phyloP scores from a whole-genome alignment of 306 rosid genomes.

The Cercis canadensis region DNA sequence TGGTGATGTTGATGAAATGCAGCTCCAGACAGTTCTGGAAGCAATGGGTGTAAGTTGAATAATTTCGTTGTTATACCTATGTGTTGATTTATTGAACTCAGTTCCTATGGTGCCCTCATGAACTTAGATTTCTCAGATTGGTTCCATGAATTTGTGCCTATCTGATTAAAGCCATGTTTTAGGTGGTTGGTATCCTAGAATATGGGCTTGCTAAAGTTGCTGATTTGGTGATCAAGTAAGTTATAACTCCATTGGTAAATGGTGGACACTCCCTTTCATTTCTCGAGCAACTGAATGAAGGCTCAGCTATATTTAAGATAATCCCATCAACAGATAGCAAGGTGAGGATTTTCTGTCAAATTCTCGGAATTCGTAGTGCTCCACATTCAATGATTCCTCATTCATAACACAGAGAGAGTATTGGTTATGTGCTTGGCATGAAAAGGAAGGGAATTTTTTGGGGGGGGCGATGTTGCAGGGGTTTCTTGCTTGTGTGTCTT shows the following conservation, averaged over 20 bases:
- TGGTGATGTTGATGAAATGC: conserved; percentile 50
- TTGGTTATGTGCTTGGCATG: not conserved
- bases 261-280: conserved; percentile 56
- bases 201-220: conserved; percentile 92
- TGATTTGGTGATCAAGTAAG: conserved; percentile 80
- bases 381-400: not conserved
- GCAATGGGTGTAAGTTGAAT: conserved; percentile 82
- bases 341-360: conserved; percentile 45
- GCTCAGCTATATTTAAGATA: conserved; percentile 60
- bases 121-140: not conserved
- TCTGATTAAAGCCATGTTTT: conserved; percentile 23
- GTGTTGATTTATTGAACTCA: not conserved
- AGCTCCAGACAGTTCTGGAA: conserved; percentile 69
- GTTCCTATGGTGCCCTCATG: conserved; percentile 5
- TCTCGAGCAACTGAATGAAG: conserved; percentile 60
- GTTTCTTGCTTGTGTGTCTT: conserved; percentile 22
- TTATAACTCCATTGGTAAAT: conserved; percentile 62
- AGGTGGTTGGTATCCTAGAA: conserved; percentile 85
- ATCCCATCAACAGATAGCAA: conserved; percentile 56
- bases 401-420: not conserved
- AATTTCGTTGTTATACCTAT: conserved; percentile 22
- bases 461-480: no score
- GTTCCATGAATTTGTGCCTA: conserved; percentile 14
- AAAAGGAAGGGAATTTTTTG: not conserved
- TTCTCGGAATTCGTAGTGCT: conserved; percentile 9